Evolutionary conservation across 768 basidiomycete genomes (phyloP).

Genomic region (Tulasnella sp.): DNA sequence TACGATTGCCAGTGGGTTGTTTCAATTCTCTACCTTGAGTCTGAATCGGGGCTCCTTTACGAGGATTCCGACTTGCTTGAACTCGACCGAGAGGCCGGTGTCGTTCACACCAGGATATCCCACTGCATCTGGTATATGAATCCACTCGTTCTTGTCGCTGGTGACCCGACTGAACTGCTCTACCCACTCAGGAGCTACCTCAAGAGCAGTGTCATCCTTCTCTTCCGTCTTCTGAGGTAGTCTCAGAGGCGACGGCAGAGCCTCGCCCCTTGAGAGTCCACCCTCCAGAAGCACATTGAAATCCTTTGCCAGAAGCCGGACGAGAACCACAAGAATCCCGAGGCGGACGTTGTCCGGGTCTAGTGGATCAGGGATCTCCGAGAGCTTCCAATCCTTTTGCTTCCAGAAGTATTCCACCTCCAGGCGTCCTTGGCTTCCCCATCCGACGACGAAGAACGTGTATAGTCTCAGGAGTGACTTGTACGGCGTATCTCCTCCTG

Average conservation of each 20-base stretch:
- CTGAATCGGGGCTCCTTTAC: constrained; percentile 3
- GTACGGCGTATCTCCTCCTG: neutral
- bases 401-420: constrained; percentile 9
- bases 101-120: constrained; percentile 4
- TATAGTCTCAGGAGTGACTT: neutral
- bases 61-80: constrained; percentile 1
- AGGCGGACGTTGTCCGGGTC: neutral
- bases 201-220: neutral
- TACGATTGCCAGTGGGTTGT: too few relatives aligned
- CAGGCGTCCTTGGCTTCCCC: neutral
- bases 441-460: constrained; percentile 5
- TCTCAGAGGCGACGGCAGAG: neutral
- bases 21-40: neutral
- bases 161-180: neutral
- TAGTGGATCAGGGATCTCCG: neutral
- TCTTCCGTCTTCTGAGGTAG: neutral
- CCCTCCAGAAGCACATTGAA: constrained; percentile 2
- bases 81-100: neutral
- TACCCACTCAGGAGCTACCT: neutral
- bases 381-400: neutral
- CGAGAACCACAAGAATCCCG: neutral
- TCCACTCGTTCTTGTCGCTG: neutral
- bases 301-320: constrained; percentile 1
- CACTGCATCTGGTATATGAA: neutral
- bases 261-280: neutral